Evolutionary conservation across 2,329 filamentous ascomycete species (phyloP), one percentile per base, ranked within the genome.

Genomic region (Podosphaera fusca): DNA sequence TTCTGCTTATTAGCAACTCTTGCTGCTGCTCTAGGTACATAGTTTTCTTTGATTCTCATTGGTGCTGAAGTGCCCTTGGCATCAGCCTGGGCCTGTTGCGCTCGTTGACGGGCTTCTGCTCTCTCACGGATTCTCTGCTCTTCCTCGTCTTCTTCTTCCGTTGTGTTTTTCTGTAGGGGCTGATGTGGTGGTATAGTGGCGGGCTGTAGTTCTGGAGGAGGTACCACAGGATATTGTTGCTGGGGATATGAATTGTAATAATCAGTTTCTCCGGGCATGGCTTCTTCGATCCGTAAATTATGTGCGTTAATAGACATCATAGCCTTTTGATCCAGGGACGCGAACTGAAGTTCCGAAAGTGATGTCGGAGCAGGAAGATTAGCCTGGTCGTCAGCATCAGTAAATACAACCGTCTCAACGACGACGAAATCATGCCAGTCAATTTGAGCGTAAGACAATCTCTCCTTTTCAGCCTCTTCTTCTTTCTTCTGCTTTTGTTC

Each of bases 401-500:
- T 88, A 69, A 98, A 98, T 14, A 87, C 75, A 56, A 98, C 89
- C 0, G 89, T 95, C 70, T 95, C 92, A 50, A 95, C 88, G 29
- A 98, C 85, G 38, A 90, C 83, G 64, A 98, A 98, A 67, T 96
- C 90, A 66, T 94, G 87, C 92, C 92, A 98, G 69, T 98, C 92
- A 61, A 98, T 92, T 64, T 92, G 84, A 0, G 85, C 84, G 69
- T 92, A 81, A 56, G 80, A 74, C 30, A 76, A 72, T 65, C 82
- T 82, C 68, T 95, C 86, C 65, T 87, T 81, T 66, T 94, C 85
- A 46, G 84, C 84, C 61, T 89, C 81, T 65, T 94, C 87, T 65
- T 94, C 88, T 67, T 89, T 88, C 74, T 89, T 86, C 64, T 82
- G 80, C 68, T 89, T 90, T 71, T 95, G 86, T 57, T 81, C 74